Conservation (phyloP, 345 rosid genomes). For the Euclidium syriacum region DNA sequence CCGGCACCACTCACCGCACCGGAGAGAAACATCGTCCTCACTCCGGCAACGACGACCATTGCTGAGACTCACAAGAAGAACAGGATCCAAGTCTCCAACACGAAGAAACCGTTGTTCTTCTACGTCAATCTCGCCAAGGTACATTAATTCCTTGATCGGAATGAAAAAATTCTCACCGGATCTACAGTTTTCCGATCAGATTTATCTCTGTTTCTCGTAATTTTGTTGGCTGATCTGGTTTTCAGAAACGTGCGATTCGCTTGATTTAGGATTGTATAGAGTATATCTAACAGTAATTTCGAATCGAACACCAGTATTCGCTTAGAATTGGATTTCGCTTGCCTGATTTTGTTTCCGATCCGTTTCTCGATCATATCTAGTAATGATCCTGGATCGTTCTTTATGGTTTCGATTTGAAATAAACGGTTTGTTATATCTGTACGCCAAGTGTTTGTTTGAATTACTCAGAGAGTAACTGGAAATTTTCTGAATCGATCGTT, state of each 20-base stretch:
- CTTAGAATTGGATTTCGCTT: background rate
- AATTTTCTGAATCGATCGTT: background rate
- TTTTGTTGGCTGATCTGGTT: background rate
- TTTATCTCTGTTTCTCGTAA: background rate
- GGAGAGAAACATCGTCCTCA: constrained; percentile 23
- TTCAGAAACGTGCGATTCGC: background rate
- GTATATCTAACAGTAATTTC: background rate
- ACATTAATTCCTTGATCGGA: background rate
- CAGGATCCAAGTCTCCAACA: constrained; percentile 61
- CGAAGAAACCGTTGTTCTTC: constrained; percentile 64
- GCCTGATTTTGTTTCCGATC: background rate
- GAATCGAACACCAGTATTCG: background rate
- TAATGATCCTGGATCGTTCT: background rate
- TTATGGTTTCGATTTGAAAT: background rate
- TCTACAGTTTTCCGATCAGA: constrained; percentile 1
- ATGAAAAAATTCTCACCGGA: background rate
- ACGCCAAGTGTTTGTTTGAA: background rate
- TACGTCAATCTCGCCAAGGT: constrained; percentile 68
- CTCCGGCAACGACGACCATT: background rate
- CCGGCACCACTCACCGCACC: constrained; percentile 28
- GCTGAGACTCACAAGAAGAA: constrained; percentile 49
- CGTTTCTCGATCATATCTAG: background rate
- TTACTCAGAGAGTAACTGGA: background rate
- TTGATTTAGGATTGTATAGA: background rate
- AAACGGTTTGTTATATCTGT: background rate